Evolutionary conservation across 1,284 basidiomycete species (phyloP).

Genomic region (Moniliophthora roreri): DNA sequence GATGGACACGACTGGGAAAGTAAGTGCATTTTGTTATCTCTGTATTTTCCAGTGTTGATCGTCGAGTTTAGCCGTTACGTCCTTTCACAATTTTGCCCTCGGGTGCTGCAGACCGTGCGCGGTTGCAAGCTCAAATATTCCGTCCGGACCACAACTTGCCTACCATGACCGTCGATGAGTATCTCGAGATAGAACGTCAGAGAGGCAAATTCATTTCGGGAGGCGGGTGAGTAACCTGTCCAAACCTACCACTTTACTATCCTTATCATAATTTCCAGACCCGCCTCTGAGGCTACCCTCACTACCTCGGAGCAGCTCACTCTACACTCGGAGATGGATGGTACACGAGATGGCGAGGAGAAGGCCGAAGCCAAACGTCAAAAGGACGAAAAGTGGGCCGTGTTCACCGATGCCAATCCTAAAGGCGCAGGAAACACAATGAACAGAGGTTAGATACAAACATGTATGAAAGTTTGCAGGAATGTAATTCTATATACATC

Average conservation of each 20-base stretch:
- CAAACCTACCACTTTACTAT: conserved; percentile 8
- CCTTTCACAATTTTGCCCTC: conserved; percentile 83
- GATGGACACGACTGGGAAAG: conserved; percentile 75
- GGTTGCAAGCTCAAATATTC: conserved; percentile 82
- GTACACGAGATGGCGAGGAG: conserved; percentile 66
- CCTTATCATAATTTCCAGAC: conserved; percentile 38
- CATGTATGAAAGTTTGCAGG: too few species aligned
- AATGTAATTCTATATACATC: too few species aligned
- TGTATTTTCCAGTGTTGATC: not conserved
- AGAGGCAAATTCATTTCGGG: conserved; percentile 87
- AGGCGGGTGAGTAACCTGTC: conserved; percentile 66
- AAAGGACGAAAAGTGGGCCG: conserved; percentile 88
- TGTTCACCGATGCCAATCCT: conserved; percentile 77
- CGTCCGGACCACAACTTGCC: conserved; percentile 85
- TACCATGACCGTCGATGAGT: conserved; percentile 97
- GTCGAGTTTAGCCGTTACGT: conserved; percentile 60
- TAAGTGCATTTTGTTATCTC: conserved; percentile 28
- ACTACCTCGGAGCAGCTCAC: conserved; percentile 79
- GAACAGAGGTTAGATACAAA: conserved; percentile 95
- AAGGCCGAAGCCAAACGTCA: conserved; percentile 76
- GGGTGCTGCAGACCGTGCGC: conserved; percentile 61
- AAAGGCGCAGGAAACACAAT: conserved; percentile 92
- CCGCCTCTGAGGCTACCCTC: conserved; percentile 63
- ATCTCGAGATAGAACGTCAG: conserved; percentile 82
- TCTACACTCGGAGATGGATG: conserved; percentile 83